phyloP scores from a whole-genome alignment of 345 rosid species.

The Eucalyptus dawsonii region DNA sequence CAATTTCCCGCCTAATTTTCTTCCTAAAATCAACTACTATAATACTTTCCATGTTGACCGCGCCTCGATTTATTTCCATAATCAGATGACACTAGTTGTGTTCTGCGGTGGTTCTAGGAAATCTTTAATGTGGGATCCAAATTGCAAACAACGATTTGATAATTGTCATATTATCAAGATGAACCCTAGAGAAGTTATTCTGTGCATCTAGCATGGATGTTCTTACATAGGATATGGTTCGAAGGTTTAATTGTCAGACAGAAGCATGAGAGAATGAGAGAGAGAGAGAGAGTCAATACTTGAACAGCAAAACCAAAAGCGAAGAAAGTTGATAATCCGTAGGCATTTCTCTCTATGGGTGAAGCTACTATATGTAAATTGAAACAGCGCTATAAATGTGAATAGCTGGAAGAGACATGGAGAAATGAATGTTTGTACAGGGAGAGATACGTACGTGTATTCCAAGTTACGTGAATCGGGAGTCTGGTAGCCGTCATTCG shows the following conservation, averaged over 20 bases:
- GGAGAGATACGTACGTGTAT: background rate
- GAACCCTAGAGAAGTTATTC: background rate
- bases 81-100: background rate
- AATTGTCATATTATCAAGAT: background rate
- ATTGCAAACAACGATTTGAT: background rate
- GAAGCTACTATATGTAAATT: background rate
- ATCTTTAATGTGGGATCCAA: background rate
- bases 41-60: background rate
- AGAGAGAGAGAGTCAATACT: background rate
- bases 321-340: background rate
- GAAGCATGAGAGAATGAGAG: background rate
- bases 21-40: background rate
- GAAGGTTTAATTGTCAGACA: background rate
- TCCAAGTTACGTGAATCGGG: background rate
- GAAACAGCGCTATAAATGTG: background rate
- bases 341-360: background rate
- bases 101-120: background rate
- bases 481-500: constrained; percentile 46
- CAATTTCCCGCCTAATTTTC: background rate
- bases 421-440: background rate
- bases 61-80: background rate
- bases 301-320: background rate
- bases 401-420: background rate
- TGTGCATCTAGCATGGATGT: background rate
- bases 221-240: background rate